Evolutionary conservation across 1,139 yeast genomes (phyloP), one percentile per base, ranked within the genome.

Genomic region (Protomyces lactucae-debilis): DNA sequence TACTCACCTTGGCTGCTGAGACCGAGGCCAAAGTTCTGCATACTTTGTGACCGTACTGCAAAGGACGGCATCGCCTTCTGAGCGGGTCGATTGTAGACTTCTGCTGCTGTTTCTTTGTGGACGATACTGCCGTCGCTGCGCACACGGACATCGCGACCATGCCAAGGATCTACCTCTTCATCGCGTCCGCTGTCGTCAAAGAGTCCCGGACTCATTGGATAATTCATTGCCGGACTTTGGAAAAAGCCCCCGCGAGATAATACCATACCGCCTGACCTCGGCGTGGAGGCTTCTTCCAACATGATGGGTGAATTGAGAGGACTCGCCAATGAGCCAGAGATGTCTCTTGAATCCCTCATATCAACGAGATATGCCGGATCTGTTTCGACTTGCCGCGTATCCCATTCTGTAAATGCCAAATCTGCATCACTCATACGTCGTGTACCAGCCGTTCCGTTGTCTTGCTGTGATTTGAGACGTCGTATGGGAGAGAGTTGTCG

Each of bases 381-480:
- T 2, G 36, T 48, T 39, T 59, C 63, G 52, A 59, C 57, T 14
- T 52, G 43, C 10, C 57, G 23, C n/a, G 63, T 59, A 25, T 59
- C 63, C 63, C 63, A 59, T 52, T 59, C 51, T 18, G 57, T 40
- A 52, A 59, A 59, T 14, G 63, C 63, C 21, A 52, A 32, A 37
- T 59, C 53, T 9, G 45, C 45, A 21, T 52, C 48, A 35, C 53
- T 40, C 23, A 18, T 32, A 16, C 54, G 48, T 5, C 32, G 51
- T 51, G 55, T 28, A 10, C 37, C 28, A 45, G 37, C 25, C 51
- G 39, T 8, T 32, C 28, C 45, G 32, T n/a, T 16, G 36, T 25
- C 36, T 12, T 37, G 28, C 52, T 51, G 51, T 25, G 52, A n/a
- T 48, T 51, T 18, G 55, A 48, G 16, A n/a, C 36, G 37, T 9